phyloP scores from a whole-genome alignment of 2,329 filamentous ascomycete genomes.

The Cytospora leucostoma region DNA sequence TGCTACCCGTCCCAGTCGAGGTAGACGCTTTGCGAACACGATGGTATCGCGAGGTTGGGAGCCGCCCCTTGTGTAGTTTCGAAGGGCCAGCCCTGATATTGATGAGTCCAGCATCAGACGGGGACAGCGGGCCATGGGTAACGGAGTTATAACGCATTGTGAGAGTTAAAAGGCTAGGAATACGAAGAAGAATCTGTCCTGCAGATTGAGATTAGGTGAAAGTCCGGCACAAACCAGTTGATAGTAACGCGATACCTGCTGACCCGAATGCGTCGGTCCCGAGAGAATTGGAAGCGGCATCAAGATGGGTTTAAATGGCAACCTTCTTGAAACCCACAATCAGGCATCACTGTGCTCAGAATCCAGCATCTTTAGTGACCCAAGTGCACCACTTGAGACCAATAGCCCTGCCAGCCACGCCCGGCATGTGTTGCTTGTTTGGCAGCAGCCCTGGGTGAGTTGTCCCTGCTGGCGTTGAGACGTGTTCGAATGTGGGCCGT shows the following conservation, averaged over 20 bases:
- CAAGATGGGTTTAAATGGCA: constrained; percentile 11
- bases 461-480: constrained; percentile 2
- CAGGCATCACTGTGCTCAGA: constrained; percentile 23
- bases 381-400: background rate
- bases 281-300: constrained; percentile 1
- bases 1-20: constrained; percentile 15
- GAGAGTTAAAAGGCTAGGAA: constrained; percentile 2
- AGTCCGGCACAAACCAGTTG: constrained; percentile 21
- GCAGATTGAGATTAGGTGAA: constrained; percentile 10
- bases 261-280: constrained; percentile 2
- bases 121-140: constrained; percentile 23
- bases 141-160: constrained; percentile 25
- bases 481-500: constrained; percentile 18
- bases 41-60: constrained; percentile 23
- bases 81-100: constrained; percentile 18
- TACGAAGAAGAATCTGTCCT: constrained; percentile 1
- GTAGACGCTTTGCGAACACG: constrained; percentile 22
- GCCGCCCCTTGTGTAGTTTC: constrained; percentile 21
- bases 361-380: background rate
- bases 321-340: background rate
- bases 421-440: constrained; percentile 5
- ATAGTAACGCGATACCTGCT: constrained; percentile 11
- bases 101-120: constrained; percentile 22
- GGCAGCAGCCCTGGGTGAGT: constrained; percentile 7
- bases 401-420: background rate